Conservation (phyloP, 2,329 filamentous ascomycete genomes). For the Alternaria panax region DNA sequence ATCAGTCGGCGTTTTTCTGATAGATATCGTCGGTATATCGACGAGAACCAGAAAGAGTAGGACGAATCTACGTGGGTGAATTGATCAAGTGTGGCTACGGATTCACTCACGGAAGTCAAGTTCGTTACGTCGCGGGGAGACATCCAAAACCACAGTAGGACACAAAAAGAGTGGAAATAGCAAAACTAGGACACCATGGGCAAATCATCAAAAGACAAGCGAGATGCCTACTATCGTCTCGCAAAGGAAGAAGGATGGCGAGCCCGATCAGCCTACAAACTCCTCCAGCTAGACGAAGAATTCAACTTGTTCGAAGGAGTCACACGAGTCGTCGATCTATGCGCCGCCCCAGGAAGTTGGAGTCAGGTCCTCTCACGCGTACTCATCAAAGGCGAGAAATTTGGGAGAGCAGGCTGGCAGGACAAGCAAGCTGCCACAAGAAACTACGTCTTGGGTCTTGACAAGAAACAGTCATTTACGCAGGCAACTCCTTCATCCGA, state of each 20-base stretch:
- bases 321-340: conserved; percentile 92
- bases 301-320: conserved; percentile 93
- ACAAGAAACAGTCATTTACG: conserved; percentile 3
- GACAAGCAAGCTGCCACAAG: conserved; percentile 76
- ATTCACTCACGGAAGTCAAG: rapidly evolving
- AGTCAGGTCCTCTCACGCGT: conserved; percentile 94
- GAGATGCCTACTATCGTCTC: conserved; percentile 95
- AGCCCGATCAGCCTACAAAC: conserved; percentile 93
- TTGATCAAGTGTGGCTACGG: background rate
- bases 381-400: conserved; percentile 90
- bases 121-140: background rate
- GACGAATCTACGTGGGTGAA: background rate
- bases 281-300: conserved; percentile 94
- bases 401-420: conserved; percentile 85
- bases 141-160: background rate
- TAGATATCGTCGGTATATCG: too few relatives aligned
- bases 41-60: background rate
- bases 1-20: background rate
- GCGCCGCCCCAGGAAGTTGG: conserved; percentile 95
- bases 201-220: conserved; percentile 98
- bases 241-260: conserved; percentile 99
- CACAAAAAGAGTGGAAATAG: background rate
- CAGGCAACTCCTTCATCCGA: background rate
- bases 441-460: conserved; percentile 63
- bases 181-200: conserved; percentile 66